Evolutionary conservation across 1,139 yeast species (phyloP).

Genomic region (Taiozyma sp.): DNA sequence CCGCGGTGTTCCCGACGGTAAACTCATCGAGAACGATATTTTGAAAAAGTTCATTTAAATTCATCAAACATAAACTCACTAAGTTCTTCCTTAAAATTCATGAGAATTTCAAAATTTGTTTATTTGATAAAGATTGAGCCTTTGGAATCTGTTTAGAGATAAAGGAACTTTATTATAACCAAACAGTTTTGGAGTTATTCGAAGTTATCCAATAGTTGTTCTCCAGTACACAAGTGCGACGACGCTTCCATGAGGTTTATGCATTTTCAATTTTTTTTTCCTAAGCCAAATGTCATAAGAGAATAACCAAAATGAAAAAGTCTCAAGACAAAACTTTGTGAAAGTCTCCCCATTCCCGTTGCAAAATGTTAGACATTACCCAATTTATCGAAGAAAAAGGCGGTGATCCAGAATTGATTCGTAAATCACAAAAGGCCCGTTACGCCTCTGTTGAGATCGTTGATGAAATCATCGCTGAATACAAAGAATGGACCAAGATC

Average conservation of each 20-base stretch:
- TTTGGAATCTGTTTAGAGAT: no score
- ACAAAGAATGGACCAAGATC: constrained; percentile 87
- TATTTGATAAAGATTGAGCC: no score
- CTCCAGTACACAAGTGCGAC: not conserved
- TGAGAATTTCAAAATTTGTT: no score
- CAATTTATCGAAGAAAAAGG: constrained; percentile 94
- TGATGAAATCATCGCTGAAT: constrained; percentile 87
- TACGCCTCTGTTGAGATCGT: constrained; percentile 92
- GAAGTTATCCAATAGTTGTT: not conserved
- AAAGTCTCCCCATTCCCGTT: not conserved
- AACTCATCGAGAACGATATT: no score
- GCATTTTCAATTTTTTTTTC: not conserved
- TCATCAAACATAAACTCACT: no score
- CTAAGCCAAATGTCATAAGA: not conserved
- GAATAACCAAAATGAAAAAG: not conserved
- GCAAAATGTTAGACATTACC: constrained; percentile 78
- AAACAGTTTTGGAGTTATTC: no score
- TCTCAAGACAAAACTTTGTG: not conserved
- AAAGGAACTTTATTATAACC: no score
- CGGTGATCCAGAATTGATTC: constrained; percentile 86
- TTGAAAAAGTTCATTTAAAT: no score
- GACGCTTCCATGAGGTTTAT: not conserved
- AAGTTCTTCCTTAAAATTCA: no score
- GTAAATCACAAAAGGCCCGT: constrained; percentile 87
- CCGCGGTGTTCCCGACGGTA: not conserved